Percentiles rank a stretch among this genome's conserved stretches.
phyloP scores from a whole-genome alignment of 148 eudicot genomes.

The Persicaria maculosa region DNA sequence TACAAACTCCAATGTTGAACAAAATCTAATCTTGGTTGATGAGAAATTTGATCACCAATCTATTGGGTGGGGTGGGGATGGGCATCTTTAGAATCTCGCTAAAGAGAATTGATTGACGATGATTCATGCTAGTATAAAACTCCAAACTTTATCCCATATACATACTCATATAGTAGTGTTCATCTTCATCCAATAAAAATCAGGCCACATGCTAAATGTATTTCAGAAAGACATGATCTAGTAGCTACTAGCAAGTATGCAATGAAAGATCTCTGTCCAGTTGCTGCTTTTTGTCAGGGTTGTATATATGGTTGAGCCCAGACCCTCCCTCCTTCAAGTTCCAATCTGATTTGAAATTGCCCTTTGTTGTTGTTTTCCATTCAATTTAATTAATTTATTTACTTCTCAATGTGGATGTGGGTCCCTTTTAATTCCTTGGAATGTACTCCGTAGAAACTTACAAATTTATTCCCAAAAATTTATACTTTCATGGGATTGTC shows the following conservation, averaged over 20 bases:
- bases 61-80: no score
- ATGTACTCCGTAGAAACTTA: background rate
- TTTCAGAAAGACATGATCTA: conserved; percentile 7
- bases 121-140: no score
- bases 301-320: no score
- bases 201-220: background rate
- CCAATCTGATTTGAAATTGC: no score
- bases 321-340: no score
- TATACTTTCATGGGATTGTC: background rate
- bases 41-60: background rate
- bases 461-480: background rate
- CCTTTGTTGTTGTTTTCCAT: no score
- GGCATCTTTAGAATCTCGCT: background rate
- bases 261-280: background rate
- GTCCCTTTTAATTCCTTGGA: background rate
- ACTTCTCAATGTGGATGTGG: background rate
- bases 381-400: background rate
- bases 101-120: no score
- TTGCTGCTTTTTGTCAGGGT: conserved; percentile 1
- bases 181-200: background rate
- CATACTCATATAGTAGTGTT: background rate
- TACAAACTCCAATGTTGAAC: background rate
- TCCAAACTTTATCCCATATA: no score
- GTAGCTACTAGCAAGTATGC: background rate
- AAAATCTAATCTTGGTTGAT: background rate